phyloP scores from a whole-genome alignment of 2,329 filamentous ascomycete species.

The Botryotinia calthae region DNA sequence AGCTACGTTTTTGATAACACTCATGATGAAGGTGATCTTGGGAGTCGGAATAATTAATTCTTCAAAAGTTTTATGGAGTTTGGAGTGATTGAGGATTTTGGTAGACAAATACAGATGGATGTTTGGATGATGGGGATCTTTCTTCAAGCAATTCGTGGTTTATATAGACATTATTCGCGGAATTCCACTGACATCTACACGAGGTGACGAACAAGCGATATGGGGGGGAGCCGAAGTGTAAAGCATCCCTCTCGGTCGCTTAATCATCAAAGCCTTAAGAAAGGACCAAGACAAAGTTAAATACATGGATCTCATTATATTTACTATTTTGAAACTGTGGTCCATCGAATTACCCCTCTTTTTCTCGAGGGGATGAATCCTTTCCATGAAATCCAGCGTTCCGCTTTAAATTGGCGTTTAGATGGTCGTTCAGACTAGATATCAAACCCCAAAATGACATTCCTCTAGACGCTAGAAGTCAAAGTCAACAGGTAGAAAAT shows the following conservation, averaged over 20 bases:
- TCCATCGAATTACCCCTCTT: not conserved
- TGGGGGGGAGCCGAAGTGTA: not conserved
- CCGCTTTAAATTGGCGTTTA: not conserved
- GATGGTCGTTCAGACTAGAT: not conserved
- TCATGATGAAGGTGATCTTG: slow-evolving; percentile 23
- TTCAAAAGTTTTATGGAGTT: not conserved
- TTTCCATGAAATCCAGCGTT: not conserved
- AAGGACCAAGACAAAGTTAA: not conserved
- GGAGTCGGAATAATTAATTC: not conserved
- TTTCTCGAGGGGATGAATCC: not conserved
- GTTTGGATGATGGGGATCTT: not conserved
- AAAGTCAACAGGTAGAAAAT: not conserved
- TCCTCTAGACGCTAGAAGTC: not conserved
- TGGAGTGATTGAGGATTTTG: not conserved
- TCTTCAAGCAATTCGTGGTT: not conserved
- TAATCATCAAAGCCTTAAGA: not conserved
- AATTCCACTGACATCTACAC: not conserved
- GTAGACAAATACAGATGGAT: not conserved
- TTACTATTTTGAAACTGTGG: not conserved
- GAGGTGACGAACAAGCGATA: not conserved
- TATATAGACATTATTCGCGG: not conserved
- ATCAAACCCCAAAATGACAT: not conserved
- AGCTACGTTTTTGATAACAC: slow-evolving; percentile 33
- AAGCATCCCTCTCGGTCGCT: not conserved
- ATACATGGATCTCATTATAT: not conserved